Evolutionary conservation across 202 grass and related monocot genomes (phyloP).

Genomic region (Schoenoplectus triqueter): DNA sequence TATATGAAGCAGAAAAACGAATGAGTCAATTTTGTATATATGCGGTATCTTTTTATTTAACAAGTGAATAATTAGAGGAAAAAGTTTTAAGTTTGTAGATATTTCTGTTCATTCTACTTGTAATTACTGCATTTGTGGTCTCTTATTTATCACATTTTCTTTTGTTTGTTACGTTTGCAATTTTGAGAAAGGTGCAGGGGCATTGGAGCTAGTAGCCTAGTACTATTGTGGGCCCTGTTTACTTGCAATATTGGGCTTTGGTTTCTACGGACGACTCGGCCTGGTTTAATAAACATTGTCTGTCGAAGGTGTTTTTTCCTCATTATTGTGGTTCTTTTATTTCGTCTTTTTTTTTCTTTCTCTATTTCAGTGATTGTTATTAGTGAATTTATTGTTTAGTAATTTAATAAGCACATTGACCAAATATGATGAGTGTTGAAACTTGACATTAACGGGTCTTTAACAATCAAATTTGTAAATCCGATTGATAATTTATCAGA

Average conservation of each 20-base stretch:
- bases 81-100: neutral
- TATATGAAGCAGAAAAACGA: constrained; percentile 84
- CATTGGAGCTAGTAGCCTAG: neutral
- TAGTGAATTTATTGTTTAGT: neutral
- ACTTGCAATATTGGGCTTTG: neutral
- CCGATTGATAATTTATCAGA: too few species aligned
- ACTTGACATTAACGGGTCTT: too few species aligned
- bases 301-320: neutral
- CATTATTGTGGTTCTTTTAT: neutral
- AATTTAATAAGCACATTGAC: neutral
- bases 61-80: constrained; percentile 9
- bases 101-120: neutral
- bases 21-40: constrained; percentile 36
- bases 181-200: neutral
- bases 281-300: neutral
- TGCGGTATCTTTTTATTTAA: neutral
- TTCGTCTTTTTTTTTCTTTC: neutral
- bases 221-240: neutral
- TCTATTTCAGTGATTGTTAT: neutral
- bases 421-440: neutral
- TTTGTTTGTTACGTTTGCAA: neutral
- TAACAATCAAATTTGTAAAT: too few species aligned
- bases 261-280: neutral
- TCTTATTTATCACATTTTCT: neutral
- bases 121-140: neutral